Evolutionary conservation across 805 yeast species (phyloP).

Genomic region (Cyberlindnera petersonii): DNA sequence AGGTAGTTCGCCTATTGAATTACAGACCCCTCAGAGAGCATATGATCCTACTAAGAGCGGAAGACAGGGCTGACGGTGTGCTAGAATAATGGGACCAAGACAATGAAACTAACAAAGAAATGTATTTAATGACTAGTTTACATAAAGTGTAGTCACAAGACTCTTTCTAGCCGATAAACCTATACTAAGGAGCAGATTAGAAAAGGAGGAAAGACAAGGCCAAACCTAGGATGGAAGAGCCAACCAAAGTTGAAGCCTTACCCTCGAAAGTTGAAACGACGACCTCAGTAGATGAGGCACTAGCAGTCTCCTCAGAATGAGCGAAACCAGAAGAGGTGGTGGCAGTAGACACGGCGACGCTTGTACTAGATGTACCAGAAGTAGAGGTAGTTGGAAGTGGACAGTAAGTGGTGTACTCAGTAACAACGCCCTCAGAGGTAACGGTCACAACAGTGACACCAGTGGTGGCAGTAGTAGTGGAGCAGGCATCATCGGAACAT

Average conservation of each 20-base stretch:
- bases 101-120: no score
- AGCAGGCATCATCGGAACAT: slow-evolving; percentile 5
- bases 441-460: slow-evolving; percentile 11
- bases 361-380: slow-evolving; percentile 23
- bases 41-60: slow-evolving; percentile 9
- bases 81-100: no score
- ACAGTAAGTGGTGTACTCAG: slow-evolving; percentile 30
- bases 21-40: slow-evolving; percentile 7
- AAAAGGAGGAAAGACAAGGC: slow-evolving; percentile 20
- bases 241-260: slow-evolving; percentile 21
- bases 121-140: no score
- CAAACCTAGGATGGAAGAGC: slow-evolving; percentile 18
- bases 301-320: no score
- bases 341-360: slow-evolving; percentile 12
- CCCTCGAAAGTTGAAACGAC: slow-evolving; percentile 18
- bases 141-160: no score
- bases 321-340: slow-evolving; percentile 13
- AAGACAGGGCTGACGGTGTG: slow-evolving; percentile 3
- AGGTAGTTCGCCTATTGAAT: background rate
- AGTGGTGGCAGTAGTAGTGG: slow-evolving; percentile 6
- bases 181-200: no score
- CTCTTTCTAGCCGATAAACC: no score
- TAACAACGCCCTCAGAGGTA: slow-evolving; percentile 28
- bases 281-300: slow-evolving; percentile 10
- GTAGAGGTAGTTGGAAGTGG: slow-evolving; percentile 26